Base-by-base conservation (phyloP, 1,139 yeast species). In the Yamadazyma oceani region DNA sequence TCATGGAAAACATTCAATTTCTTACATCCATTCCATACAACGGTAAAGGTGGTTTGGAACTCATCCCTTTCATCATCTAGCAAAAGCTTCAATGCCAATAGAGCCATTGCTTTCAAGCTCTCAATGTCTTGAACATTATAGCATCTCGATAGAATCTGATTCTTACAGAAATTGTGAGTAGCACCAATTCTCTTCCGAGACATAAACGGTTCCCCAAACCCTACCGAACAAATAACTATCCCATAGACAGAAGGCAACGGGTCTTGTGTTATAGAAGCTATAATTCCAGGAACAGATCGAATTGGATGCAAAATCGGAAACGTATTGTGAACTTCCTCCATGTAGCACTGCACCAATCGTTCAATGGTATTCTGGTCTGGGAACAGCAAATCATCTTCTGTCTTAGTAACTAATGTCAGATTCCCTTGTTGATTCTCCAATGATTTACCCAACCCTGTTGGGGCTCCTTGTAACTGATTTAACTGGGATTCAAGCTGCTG, bases 71-170 rank as follows among this genome's bases (percentile, higher is more conserved):
- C 21, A 15, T 16, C 10, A 7, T 27, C 30, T 21, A 27, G 14
- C 5, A 27, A n/a, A 9, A 16, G 21, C 10, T n/a, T 27, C 21
- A 27, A 27, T 9, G 11, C 14, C 5, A 59, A 36, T 17, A 60
- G 45, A n/a, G 58, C 43, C 44, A 60, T 48, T 8, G 62, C 49
- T 34, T 52, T 56, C 10, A 60, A 41, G 29, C 58, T 56, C 12
- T 44, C 48, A 22, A 55, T 32, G 14, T 46, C 48, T 8, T 51
- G 44, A 11, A 57, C 53, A 2, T 54, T 45, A 39, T 48, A 51
- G 35, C 62, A 59, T 9, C 35, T 28, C 17, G 50, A 23, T 4
- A 59, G 36, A 25, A 59, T 54, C 31, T 39, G 46, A 26, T 46
- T 43, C 32, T 48, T 44, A 19, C 48, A 32, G 16, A 31, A 34